Base-by-base conservation (phyloP, 768 basidiomycete genomes). In the Pseudohyphozyma bogoriensis region DNA sequence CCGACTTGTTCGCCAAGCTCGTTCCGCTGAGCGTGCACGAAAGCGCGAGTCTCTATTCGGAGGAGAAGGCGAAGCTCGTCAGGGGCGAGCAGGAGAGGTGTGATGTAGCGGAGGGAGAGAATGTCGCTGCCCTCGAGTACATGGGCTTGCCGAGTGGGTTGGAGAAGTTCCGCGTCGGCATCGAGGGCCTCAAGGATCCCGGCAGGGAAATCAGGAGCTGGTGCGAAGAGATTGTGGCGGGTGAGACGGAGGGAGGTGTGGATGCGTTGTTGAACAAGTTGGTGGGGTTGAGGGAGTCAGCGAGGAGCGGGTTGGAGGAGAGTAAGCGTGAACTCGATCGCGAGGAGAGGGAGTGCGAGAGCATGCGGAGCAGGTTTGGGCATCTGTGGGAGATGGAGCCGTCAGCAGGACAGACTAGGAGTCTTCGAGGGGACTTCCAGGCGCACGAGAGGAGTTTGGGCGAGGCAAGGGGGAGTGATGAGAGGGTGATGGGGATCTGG, bases 1-100 rank as follows among this genome's bases (percentile, higher is more conserved):
- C 82, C 22, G 93, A 96, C 74, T 78, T 96, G 56, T 99, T 99
- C 73, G 72, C 83, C 62, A 80, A 84, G 46, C 81, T 99, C 7
- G 80, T 99, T 36, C 95, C 95, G 16, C 77, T 99, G 46, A 87
- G 86, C 67, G 90, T 99, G 9, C 92, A 96, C 72, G 92, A 96
- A 75, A 87, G 87, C 64, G 93, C 93, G 18, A 87, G 85, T 60
- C 84, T 99, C 18, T 99, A 99, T 73, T 93, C 90, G 1, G 95
- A 99, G 74, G 95, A 99, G 76, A 97, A 97, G 76, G 95, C 93
- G 26, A 97, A 99, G 74, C 72, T 88, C 31, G 89, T 91, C 11
- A 80, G 95, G 42, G 82, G 78, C 8, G 91, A 97, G 72, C 87
- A 86, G 11, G 93, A 96, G 77, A 82, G 83, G 55, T 85, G 83